Evolutionary conservation across 805 yeast genomes (phyloP), one percentile per base, ranked within the genome.

Genomic region (Metschnikowia noctiluminum): DNA sequence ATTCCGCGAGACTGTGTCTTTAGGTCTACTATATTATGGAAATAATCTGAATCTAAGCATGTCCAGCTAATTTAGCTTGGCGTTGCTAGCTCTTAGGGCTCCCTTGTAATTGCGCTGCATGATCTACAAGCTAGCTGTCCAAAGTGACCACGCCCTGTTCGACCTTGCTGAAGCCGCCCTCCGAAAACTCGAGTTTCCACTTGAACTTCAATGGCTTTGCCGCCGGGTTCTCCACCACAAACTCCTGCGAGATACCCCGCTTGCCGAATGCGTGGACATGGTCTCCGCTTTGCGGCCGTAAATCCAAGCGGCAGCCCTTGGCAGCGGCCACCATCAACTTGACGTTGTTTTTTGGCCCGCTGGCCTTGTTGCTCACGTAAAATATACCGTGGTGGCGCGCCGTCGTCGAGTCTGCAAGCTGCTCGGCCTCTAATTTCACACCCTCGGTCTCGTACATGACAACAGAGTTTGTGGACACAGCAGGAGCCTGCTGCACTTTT

Each of bases 291-390:
- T 85, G 90, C 1, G 90, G 83, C 48, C 76, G 72, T 61, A 87
- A 74, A 45, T 71, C 75, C 53, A 87, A 71, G 43, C 71, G 71
- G 60, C 84, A 77, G 7, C 77, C 60, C 58, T 82, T 84, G 46
- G 95, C 89, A 31, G 83, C 89, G 0, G 96, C 94, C 35, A 86
- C 64, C 60, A 81, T 72, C 55, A 85, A 80, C 50, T 80, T 78
- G 39, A 87, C 64, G 49, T 76, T 73, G 7, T 77, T 64, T 32
- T 86, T 64, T 13, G 78, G 64, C 7, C 70, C 55, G 39, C 73
- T 58, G 41, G 73, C 68, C 8, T 70, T 52, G 65, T 85, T 86
- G 43, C 86, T 74, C 57, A 83, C 77, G 43, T 65, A 62, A 9
- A 80, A 74, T 32, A 70, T 71, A 8, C 86, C 77, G 28, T 64